Evolutionary conservation across 2,329 filamentous ascomycete genomes (phyloP).

Genomic region (Gyromitra esculenta): DNA sequence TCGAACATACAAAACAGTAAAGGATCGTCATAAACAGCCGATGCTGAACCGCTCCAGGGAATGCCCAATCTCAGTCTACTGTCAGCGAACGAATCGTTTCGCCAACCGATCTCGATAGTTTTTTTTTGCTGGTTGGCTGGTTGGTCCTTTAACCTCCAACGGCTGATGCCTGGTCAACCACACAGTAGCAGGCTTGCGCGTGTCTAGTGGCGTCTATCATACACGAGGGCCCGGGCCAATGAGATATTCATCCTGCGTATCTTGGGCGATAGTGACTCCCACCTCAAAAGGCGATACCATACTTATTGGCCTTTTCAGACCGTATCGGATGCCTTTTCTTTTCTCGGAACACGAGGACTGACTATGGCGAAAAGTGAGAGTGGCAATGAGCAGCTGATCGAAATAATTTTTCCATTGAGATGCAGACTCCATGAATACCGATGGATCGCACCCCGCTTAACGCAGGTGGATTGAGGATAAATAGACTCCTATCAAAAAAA

Average conservation of each 20-base stretch:
- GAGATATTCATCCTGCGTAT: neutral
- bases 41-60: neutral
- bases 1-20: neutral
- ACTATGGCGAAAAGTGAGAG: neutral
- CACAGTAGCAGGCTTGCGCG: neutral
- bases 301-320: neutral
- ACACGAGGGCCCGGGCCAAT: neutral
- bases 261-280: neutral
- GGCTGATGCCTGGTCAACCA: neutral
- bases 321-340: neutral
- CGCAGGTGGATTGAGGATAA: neutral
- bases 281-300: neutral
- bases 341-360: neutral
- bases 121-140: neutral
- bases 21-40: neutral
- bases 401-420: neutral
- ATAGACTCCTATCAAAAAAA: neutral
- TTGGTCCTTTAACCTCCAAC: neutral
- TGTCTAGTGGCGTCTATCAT: neutral
- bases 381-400: neutral
- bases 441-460: neutral
- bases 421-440: neutral
- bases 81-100: neutral
- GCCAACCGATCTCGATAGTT: neutral
- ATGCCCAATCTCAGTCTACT: neutral